These are phyloP conservation scores for Heritiera littoralis DNA, from an alignment of 345 rosid species.

Conservation along the genomic window DNA sequence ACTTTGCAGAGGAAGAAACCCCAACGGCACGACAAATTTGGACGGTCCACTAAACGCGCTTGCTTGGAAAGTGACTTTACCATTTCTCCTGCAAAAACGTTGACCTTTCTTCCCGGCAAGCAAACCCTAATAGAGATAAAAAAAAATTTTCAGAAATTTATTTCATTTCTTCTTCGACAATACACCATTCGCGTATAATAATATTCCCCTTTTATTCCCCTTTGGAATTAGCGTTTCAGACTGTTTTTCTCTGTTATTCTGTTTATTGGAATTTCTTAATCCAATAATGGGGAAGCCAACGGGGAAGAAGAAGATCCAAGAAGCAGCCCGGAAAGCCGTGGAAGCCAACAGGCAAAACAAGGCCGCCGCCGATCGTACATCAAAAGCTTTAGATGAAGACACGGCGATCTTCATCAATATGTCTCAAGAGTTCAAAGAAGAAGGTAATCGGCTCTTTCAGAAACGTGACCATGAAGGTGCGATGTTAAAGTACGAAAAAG, in stretches of 20 bases:
- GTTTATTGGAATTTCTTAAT: not conserved
- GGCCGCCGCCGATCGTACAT: slow-evolving; percentile 43
- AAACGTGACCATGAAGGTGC: slow-evolving; percentile 98
- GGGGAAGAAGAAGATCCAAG: slow-evolving; percentile 74
- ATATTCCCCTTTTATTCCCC: not conserved
- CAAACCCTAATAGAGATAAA: not conserved
- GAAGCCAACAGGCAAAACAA: slow-evolving; percentile 45
- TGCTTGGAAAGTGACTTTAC: not conserved
- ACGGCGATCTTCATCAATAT: slow-evolving; percentile 83
- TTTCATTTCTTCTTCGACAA: not conserved
- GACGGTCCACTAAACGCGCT: not conserved
- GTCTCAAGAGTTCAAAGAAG: slow-evolving; percentile 95
- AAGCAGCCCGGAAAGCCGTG: slow-evolving; percentile 34
- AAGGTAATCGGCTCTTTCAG: slow-evolving; percentile 83
- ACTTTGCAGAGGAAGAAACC: not conserved
- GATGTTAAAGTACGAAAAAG: slow-evolving; percentile 86
- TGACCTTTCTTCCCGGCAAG: not conserved
- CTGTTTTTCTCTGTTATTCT: not conserved
- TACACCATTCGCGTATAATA: not conserved
- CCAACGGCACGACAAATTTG: not conserved
- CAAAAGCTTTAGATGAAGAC: slow-evolving; percentile 88
- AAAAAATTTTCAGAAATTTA: not conserved
- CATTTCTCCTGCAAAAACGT: not conserved
- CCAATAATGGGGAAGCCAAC: slow-evolving; percentile 84
- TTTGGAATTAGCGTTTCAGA: not conserved